phyloP scores from a whole-genome alignment of 192 early-diverging fungal genomes.

The Backusella psychrophila region DNA sequence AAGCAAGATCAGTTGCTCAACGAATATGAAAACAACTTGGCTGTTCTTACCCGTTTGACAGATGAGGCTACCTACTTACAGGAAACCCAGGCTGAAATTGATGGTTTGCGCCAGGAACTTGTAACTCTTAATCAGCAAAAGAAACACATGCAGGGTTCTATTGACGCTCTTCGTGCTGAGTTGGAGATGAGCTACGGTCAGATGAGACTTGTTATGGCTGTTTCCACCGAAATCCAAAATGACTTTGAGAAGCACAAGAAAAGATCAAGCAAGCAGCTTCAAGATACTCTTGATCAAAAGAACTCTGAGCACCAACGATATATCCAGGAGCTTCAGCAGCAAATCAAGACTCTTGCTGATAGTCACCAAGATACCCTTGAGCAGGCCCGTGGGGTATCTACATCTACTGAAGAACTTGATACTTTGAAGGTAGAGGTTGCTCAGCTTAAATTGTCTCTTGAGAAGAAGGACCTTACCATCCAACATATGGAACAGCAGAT shows the following conservation, averaged over 20 bases:
- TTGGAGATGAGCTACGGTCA: constrained; percentile 18
- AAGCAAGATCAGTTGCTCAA: constrained; percentile 18
- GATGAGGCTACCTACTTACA: constrained; percentile 6
- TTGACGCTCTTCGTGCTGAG: constrained; percentile 8
- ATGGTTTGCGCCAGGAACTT: constrained; percentile 5
- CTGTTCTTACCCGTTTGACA: background rate
- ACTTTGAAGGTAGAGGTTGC: constrained; percentile 1
- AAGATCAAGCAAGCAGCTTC: background rate
- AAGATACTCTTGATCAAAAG: background rate
- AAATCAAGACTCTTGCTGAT: background rate
- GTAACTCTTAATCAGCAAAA: background rate
- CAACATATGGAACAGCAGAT: background rate
- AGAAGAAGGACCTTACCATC: background rate
- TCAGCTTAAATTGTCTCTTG: background rate
- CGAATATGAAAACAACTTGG: constrained; percentile 10
- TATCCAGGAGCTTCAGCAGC: background rate
- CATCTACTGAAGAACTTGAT: background rate
- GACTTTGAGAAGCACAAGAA: constrained; percentile 6
- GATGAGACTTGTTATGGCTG: constrained; percentile 22
- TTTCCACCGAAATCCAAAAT: constrained; percentile 27
- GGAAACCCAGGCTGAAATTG: constrained; percentile 1
- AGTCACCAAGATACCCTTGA: background rate
- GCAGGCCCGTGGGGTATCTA: background rate
- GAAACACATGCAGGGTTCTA: background rate
- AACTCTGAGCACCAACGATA: background rate